A percentile compares a stretch with the other conserved stretches of the same genome.
These are phyloP conservation scores for Yamadazyma atmosphaerica DNA, from an alignment of 1,139 yeast genomes.

Conservation along the genomic window DNA sequence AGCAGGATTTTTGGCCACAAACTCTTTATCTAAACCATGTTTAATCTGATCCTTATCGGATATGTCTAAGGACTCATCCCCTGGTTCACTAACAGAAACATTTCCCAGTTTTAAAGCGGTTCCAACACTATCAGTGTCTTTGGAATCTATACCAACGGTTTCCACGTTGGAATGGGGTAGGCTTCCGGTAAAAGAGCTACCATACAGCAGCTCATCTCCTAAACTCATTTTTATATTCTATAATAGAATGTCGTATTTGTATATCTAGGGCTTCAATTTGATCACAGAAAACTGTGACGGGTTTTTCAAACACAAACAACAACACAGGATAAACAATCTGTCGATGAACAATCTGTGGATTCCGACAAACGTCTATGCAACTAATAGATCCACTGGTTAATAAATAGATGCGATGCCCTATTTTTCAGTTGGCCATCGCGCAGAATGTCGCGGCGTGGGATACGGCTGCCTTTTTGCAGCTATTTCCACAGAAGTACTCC, in stretches of 20 bases:
- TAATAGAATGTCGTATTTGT: too few relatives aligned
- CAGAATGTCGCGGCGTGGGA: too few relatives aligned
- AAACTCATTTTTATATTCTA: background rate
- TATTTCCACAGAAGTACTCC: too few relatives aligned
- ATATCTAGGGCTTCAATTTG: too few relatives aligned
- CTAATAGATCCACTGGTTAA: too few relatives aligned
- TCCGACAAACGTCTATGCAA: too few relatives aligned
- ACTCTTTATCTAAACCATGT: background rate
- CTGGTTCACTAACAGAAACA: background rate
- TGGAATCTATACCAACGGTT: background rate
- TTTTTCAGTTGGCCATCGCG: too few relatives aligned
- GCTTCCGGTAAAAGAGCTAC: background rate
- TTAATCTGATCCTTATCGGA: background rate
- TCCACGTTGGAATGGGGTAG: background rate
- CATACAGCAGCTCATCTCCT: slow-evolving; percentile 1
- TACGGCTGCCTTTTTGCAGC: too few relatives aligned
- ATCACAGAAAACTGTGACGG: too few relatives aligned
- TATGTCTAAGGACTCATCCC: background rate
- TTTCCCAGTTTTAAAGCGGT: background rate
- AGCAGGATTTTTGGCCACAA: slow-evolving; percentile 4
- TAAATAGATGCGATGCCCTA: too few relatives aligned
- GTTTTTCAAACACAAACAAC: background rate
- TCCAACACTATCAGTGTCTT: background rate
- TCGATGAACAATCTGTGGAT: too few relatives aligned
- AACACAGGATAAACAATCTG: too few relatives aligned